phyloP scores from a whole-genome alignment of 176 grass and related monocot species.

The Miscanthus lutarioriparius region DNA sequence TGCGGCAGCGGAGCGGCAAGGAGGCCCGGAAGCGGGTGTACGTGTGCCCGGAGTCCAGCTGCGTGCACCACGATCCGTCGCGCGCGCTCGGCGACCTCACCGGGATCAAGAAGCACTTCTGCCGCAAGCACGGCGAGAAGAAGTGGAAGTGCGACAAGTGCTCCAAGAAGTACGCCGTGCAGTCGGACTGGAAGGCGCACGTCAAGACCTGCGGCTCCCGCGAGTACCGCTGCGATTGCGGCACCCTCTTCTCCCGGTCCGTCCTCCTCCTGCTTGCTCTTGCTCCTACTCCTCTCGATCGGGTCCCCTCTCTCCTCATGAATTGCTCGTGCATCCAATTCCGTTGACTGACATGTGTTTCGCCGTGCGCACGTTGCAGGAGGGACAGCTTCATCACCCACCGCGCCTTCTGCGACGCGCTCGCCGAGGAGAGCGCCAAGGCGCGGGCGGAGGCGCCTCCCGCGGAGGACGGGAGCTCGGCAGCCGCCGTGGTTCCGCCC shows the following conservation, averaged over 20 bases:
- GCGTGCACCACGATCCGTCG: slow-evolving; percentile 72
- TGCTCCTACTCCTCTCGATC: background rate
- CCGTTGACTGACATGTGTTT: background rate
- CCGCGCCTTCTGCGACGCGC: slow-evolving; percentile 94
- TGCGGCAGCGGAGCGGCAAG: slow-evolving; percentile 85
- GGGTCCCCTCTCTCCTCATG: background rate
- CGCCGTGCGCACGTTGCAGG: slow-evolving; percentile 32
- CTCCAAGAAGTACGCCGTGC: slow-evolving; percentile 92
- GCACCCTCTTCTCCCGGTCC: slow-evolving; percentile 86
- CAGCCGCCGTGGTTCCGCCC: background rate
- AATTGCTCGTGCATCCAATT: background rate
- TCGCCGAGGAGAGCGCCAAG: slow-evolving; percentile 92
- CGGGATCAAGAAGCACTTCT: slow-evolving; percentile 97
- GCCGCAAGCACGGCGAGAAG: slow-evolving; percentile 96
- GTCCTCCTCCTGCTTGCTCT: background rate
- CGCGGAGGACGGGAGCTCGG: slow-evolving; percentile 22
- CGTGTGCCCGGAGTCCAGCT: slow-evolving; percentile 78
- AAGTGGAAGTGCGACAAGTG: slow-evolving; percentile 99
- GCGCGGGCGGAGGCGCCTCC: slow-evolving; percentile 21
- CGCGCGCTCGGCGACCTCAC: slow-evolving; percentile 89
- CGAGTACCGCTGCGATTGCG: slow-evolving; percentile 93
- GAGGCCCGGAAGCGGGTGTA: slow-evolving; percentile 80
- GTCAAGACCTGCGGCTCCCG: slow-evolving; percentile 85
- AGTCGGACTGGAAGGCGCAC: slow-evolving; percentile 97
- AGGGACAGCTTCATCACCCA: slow-evolving; percentile 99